These are phyloP conservation scores for Aspergillus thermomutatus DNA, from an alignment of 2,329 filamentous ascomycete genomes.

Conservation along the genomic window DNA sequence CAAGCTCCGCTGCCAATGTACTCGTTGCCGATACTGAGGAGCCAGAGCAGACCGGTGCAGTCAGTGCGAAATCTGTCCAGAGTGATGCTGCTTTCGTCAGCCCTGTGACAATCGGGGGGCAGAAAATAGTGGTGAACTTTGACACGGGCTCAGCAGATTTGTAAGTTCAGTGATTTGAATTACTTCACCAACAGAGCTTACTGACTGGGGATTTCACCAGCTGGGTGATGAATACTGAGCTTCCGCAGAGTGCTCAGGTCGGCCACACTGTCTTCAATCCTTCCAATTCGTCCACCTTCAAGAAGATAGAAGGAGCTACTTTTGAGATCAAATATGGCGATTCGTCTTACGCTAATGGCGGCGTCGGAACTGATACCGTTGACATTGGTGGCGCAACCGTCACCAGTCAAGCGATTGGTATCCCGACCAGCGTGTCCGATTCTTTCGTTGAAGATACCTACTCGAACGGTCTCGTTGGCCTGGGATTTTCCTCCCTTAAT, in stretches of 20 bases:
- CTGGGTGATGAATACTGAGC: slow-evolving; percentile 67
- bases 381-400: slow-evolving; percentile 64
- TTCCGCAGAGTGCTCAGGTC: slow-evolving; percentile 43
- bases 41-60: slow-evolving; percentile 50
- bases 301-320: slow-evolving; percentile 46
- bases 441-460: slow-evolving; percentile 59
- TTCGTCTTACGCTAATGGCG: slow-evolving; percentile 59
- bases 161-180: slow-evolving; percentile 36
- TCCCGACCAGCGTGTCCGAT: slow-evolving; percentile 58
- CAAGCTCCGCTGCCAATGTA: slow-evolving; percentile 14
- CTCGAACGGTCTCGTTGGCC: slow-evolving; percentile 67
- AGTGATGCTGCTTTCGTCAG: slow-evolving; percentile 69
- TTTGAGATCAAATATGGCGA: slow-evolving; percentile 71
- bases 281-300: slow-evolving; percentile 50
- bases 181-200: neutral
- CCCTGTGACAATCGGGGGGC: slow-evolving; percentile 66
- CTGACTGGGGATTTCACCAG: slow-evolving; percentile 30
- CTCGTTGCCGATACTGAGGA: slow-evolving; percentile 25
- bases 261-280: slow-evolving; percentile 58
- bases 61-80: slow-evolving; percentile 61
- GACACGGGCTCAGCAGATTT: slow-evolving; percentile 74
- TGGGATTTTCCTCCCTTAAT: slow-evolving; percentile 65
- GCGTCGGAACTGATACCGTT: slow-evolving; percentile 65
- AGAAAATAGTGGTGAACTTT: slow-evolving; percentile 67
- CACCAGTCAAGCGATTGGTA: slow-evolving; percentile 62